These are phyloP conservation scores for Morella rubra DNA, from an alignment of 306 rosid species.

Conservation along the genomic window DNA sequence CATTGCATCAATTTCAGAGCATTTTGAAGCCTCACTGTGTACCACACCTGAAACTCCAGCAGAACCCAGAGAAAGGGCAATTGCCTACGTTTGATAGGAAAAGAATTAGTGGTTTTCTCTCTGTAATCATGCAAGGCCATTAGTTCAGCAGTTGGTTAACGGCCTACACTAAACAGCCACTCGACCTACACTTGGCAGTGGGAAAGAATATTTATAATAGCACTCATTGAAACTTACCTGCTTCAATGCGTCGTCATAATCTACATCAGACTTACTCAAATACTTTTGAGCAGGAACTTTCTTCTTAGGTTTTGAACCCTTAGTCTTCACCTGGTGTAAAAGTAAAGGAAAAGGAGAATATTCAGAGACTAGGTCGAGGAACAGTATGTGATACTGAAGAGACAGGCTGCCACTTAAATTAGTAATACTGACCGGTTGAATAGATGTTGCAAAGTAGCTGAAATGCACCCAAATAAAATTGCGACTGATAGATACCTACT, in stretches of 20 bases:
- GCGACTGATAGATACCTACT: neutral
- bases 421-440: too few relatives aligned
- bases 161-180: conserved; percentile 16
- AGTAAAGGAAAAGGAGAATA: conserved; percentile 12
- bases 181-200: conserved; percentile 13
- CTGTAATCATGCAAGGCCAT: conserved; percentile 4
- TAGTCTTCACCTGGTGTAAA: conserved; percentile 49
- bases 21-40: neutral
- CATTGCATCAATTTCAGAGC: conserved; percentile 26
- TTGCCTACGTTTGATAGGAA: conserved; percentile 57
- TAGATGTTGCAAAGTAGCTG: neutral
- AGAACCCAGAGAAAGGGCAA: conserved; percentile 68
- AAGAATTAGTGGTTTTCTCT: conserved; percentile 25
- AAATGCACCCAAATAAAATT: neutral
- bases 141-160: conserved; percentile 13
- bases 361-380: neutral
- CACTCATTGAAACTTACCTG: conserved; percentile 41
- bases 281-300: conserved; percentile 32
- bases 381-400: neutral
- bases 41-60: conserved; percentile 34
- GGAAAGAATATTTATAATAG: neutral
- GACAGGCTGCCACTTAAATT: neutral
- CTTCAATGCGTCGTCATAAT: conserved; percentile 69
- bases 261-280: conserved; percentile 28
- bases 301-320: conserved; percentile 41